A percentile compares a stretch with the other conserved stretches of the same genome.
phyloP scores from a whole-genome alignment of 2,329 filamentous ascomycete genomes.

The Chaetomiaceae sp. region DNA sequence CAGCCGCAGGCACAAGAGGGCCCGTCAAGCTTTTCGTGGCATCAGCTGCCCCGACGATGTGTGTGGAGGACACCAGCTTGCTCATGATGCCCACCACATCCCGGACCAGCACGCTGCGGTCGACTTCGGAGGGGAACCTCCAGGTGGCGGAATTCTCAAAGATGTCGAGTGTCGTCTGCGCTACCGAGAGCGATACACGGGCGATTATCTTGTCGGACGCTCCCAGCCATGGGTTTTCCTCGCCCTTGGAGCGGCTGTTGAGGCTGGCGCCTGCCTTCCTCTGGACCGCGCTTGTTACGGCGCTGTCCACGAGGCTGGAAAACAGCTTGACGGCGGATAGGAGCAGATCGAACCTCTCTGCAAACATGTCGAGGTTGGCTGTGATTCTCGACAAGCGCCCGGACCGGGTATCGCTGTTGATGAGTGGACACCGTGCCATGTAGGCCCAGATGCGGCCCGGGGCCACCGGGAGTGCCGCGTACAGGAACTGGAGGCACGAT shows the following conservation, averaged over 20 bases:
- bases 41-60: constrained; percentile 64
- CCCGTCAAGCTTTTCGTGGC: constrained; percentile 40
- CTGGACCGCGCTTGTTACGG: constrained; percentile 63
- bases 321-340: constrained; percentile 70
- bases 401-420: constrained; percentile 70
- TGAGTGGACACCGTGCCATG: constrained; percentile 71
- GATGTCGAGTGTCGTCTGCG: constrained; percentile 71
- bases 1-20: constrained; percentile 66
- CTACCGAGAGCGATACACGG: constrained; percentile 66
- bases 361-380: constrained; percentile 74
- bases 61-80: constrained; percentile 65
- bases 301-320: constrained; percentile 68
- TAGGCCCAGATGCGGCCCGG: constrained; percentile 89
- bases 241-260: constrained; percentile 40
- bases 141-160: constrained; percentile 83
- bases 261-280: constrained; percentile 55
- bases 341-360: constrained; percentile 72
- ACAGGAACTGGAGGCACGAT: constrained; percentile 75
- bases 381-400: constrained; percentile 74
- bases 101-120: constrained; percentile 64
- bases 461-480: constrained; percentile 65
- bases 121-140: constrained; percentile 67
- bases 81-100: constrained; percentile 66
- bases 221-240: constrained; percentile 58
- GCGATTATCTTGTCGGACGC: constrained; percentile 74